These are phyloP conservation scores for Croton setiger DNA, from an alignment of 441 rosid genomes.

Conservation along the genomic window DNA sequence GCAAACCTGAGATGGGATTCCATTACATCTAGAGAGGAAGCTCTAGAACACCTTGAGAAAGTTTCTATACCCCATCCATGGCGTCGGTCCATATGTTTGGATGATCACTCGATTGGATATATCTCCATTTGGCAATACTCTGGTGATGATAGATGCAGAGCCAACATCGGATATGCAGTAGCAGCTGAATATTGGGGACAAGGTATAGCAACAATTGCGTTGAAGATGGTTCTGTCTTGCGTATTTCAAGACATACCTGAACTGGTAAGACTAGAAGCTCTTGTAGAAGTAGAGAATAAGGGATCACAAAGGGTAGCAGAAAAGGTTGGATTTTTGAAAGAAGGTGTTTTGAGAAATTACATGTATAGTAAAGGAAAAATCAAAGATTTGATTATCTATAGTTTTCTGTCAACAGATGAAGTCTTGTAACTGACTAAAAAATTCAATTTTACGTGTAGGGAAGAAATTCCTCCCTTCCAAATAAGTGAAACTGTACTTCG, in stretches of 20 bases:
- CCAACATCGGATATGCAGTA: conserved; percentile 31
- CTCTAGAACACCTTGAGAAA: conserved; percentile 21
- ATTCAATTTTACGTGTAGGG: no score
- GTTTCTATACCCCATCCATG: conserved; percentile 38
- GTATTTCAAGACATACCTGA: conserved; percentile 32
- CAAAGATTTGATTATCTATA: conserved; percentile 45
- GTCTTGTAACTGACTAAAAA: neutral
- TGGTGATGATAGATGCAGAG: conserved; percentile 34
- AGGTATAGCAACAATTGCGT: conserved; percentile 31
- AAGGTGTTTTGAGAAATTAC: conserved; percentile 49
- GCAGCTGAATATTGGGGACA: conserved; percentile 35
- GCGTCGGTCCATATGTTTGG: conserved; percentile 41
- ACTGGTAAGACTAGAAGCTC: conserved; percentile 53
- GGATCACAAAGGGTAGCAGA: conserved; percentile 46
- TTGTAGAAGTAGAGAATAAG: conserved; percentile 43
- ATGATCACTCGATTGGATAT: conserved; percentile 35
- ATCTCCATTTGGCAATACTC: conserved; percentile 30
- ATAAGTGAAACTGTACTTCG: no score
- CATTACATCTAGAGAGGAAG: conserved; percentile 33
- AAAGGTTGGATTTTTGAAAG: conserved; percentile 49
- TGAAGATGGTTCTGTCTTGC: conserved; percentile 31
- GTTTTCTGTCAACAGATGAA: conserved; percentile 31
- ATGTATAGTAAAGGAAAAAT: conserved; percentile 33
- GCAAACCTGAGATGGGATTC: conserved; percentile 37
- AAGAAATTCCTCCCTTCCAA: no score